Percentiles rank a stretch among this genome's conserved stretches.
Conservation (phyloP, 345 rosid species). For the Corymbia maculata region DNA sequence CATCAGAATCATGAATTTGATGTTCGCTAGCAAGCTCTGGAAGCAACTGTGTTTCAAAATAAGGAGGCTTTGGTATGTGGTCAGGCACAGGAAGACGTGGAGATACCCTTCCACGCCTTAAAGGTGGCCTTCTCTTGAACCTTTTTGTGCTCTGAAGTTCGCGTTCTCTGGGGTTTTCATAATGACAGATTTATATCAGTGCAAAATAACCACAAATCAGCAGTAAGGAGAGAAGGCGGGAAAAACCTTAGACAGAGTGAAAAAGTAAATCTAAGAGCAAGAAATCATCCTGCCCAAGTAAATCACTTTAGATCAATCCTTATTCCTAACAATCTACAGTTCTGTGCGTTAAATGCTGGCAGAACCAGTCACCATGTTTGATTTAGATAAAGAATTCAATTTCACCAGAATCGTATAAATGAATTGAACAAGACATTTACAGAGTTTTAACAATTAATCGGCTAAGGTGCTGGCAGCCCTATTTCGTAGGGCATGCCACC, state of each 20-base stretch:
- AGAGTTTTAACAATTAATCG: background rate
- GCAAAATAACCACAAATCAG: background rate
- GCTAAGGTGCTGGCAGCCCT: background rate
- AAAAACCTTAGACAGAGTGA: background rate
- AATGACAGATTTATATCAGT: background rate
- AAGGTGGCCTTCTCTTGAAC: slow-evolving; percentile 42
- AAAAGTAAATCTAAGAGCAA: background rate
- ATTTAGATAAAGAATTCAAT: background rate
- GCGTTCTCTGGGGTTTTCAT: slow-evolving; percentile 33
- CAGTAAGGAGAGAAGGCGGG: background rate
- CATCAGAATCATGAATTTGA: slow-evolving; percentile 73
- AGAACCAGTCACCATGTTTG: background rate
- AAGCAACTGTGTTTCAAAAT: slow-evolving; percentile 35
- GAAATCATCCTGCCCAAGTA: background rate
- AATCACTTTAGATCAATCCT: background rate
- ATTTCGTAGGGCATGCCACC: background rate
- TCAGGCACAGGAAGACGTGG: slow-evolving; percentile 77
- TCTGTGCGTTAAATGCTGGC: background rate
- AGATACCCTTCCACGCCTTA: slow-evolving; percentile 79
- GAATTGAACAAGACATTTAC: background rate
- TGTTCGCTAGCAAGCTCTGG: slow-evolving; percentile 32
- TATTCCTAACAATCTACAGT: background rate
- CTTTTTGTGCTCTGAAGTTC: slow-evolving; percentile 33
- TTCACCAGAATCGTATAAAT: background rate
- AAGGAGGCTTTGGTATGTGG: slow-evolving; percentile 72